phyloP scores from a whole-genome alignment of 805 yeast genomes.

The Yamadazyma phyllophila region DNA sequence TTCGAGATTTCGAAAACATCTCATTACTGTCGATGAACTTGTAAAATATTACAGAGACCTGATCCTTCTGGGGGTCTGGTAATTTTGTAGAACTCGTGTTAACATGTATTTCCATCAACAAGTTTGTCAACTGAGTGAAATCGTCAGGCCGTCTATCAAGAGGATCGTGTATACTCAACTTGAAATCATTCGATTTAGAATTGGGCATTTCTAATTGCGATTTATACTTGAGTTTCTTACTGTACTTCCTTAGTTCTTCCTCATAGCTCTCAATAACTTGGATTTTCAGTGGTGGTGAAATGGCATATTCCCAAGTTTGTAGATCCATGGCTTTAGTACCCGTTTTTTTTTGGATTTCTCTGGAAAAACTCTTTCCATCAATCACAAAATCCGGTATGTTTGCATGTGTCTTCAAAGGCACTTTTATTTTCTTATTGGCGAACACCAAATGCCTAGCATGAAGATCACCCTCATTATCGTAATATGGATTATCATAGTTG shows the following conservation, averaged over 20 bases:
- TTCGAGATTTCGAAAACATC: conserved; percentile 12
- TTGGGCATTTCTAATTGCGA: conserved; percentile 56
- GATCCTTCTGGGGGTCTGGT: conserved; percentile 70
- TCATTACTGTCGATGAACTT: conserved; percentile 42
- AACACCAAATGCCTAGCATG: conserved; percentile 56
- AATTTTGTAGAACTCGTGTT: conserved; percentile 45
- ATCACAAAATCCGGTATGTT: conserved; percentile 1
- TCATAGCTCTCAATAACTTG: conserved; percentile 37
- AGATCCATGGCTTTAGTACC: not conserved
- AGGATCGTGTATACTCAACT: conserved; percentile 32
- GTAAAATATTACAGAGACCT: conserved; percentile 63
- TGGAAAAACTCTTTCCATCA: not conserved
- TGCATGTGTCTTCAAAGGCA: conserved; percentile 26
- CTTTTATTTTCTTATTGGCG: conserved; percentile 62
- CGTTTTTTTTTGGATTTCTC: not conserved
- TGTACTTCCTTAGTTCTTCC: conserved; percentile 13
- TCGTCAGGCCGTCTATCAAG: conserved; percentile 36
- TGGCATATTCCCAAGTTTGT: conserved; percentile 44
- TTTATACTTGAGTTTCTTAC: conserved; percentile 16
- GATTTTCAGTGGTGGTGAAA: conserved; percentile 46
- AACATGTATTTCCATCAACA: conserved; percentile 68
- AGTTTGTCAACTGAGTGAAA: conserved; percentile 50
- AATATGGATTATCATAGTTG: conserved; percentile 63
- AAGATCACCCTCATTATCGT: conserved; percentile 50
- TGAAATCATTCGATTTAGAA: conserved; percentile 39